These are phyloP conservation scores for Coniochaeta sp. DNA, from an alignment of 2,329 filamentous ascomycete species.

Conservation along the genomic window DNA sequence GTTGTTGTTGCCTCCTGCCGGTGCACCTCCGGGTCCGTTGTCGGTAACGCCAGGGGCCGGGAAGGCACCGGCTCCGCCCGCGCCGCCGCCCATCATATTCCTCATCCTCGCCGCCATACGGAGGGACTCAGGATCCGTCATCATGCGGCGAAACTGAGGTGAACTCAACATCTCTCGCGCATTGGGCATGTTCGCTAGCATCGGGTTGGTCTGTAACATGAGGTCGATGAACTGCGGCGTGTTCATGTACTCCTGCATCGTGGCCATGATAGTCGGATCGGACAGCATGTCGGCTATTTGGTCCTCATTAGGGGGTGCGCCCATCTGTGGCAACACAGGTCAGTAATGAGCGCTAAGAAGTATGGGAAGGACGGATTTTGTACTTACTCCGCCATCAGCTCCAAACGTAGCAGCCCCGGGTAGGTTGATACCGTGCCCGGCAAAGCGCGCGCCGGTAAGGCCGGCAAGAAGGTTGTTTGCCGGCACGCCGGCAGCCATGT, in stretches of 20 bases:
- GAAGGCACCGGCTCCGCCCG: slow-evolving; percentile 53
- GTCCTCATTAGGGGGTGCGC: slow-evolving; percentile 74
- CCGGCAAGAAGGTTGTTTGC: slow-evolving; percentile 87
- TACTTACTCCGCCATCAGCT: slow-evolving; percentile 81
- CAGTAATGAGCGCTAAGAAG: not conserved
- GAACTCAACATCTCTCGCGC: slow-evolving; percentile 82
- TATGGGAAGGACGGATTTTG: no score
- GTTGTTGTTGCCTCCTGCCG: slow-evolving; percentile 22
- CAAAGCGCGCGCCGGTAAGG: slow-evolving; percentile 87
- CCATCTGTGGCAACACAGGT: slow-evolving; percentile 58
- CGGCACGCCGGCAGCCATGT: slow-evolving; percentile 70
- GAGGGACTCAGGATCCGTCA: slow-evolving; percentile 83
- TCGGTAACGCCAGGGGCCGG: slow-evolving; percentile 90
- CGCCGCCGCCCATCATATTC: slow-evolving; percentile 52
- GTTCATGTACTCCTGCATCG: slow-evolving; percentile 90
- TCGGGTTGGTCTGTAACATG: slow-evolving; percentile 88
- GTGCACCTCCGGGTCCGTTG: slow-evolving; percentile 57
- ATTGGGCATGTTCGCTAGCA: slow-evolving; percentile 66
- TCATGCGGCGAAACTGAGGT: slow-evolving; percentile 82
- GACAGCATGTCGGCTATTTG: slow-evolving; percentile 78
- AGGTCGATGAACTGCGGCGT: slow-evolving; percentile 93
- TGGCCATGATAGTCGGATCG: slow-evolving; percentile 78
- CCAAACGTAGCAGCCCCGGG: slow-evolving; percentile 87
- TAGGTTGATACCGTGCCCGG: slow-evolving; percentile 74
- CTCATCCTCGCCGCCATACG: slow-evolving; percentile 79